phyloP scores from a whole-genome alignment of 1,284 basidiomycete species.

The Trichosporon sp. region DNA sequence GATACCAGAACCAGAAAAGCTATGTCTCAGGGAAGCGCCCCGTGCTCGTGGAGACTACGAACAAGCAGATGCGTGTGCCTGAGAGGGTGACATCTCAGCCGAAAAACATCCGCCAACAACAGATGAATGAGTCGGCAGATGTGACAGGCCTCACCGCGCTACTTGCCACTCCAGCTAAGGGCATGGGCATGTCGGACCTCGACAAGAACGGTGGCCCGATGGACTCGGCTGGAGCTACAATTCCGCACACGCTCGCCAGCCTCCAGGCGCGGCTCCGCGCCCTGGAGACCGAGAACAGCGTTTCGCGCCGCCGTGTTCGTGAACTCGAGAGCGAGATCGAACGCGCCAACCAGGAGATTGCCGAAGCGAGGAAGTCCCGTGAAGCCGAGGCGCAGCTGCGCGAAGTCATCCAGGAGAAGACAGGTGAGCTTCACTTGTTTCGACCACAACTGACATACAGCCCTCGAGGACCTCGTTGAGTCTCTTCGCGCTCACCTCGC shows the following conservation, averaged over 20 bases:
- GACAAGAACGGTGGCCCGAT: conserved; percentile 38
- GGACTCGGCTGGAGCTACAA: conserved; percentile 20
- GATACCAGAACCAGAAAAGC: conserved; percentile 1
- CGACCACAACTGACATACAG: conserved; percentile 48
- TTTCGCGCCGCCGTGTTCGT: conserved; percentile 67
- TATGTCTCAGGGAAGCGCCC: not conserved
- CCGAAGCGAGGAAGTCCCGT: conserved; percentile 32
- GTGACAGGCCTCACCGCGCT: conserved; percentile 47
- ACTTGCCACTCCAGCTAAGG: conserved; percentile 47
- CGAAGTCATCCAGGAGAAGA: conserved; percentile 75
- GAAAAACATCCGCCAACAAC: not conserved
- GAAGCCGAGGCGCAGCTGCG: conserved; percentile 21
- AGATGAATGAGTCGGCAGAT: conserved; percentile 27
- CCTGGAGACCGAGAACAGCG: conserved; percentile 72
- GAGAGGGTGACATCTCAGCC: not conserved
- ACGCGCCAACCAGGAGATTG: conserved; percentile 50
- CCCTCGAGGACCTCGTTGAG: conserved; percentile 68
- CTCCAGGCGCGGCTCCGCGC: conserved; percentile 42
- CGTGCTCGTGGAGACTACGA: conserved; percentile 1
- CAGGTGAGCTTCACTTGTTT: conserved; percentile 55
- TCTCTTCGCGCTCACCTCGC: conserved; percentile 68
- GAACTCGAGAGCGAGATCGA: conserved; percentile 75
- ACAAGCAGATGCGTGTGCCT: conserved; percentile 2
- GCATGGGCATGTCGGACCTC: conserved; percentile 29
- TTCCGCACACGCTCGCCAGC: conserved; percentile 36